Evolutionary conservation across 805 yeast species (phyloP).

Genomic region (Metschnikowia colocasiae): DNA sequence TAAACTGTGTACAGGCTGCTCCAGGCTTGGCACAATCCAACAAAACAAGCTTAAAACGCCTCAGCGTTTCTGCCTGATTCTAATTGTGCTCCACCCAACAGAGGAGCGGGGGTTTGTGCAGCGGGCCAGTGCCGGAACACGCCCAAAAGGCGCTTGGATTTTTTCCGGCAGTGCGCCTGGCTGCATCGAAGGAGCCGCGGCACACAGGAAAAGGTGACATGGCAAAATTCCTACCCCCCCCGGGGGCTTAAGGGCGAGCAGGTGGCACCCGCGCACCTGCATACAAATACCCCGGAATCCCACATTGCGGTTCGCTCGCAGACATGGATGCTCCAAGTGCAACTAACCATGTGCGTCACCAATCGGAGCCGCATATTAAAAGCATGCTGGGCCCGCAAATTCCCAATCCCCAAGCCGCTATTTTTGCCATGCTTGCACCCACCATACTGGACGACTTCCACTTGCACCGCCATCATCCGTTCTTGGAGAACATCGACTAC

Average conservation of each 20-base stretch:
- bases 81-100: no score
- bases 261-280: background rate
- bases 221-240: background rate
- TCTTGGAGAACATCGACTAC: constrained; percentile 32
- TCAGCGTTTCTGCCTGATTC: no score
- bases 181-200: background rate
- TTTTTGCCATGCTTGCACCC: constrained; percentile 4
- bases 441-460: constrained; percentile 15
- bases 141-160: background rate
- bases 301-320: background rate
- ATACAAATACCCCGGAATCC: background rate
- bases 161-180: background rate
- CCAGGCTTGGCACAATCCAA: background rate
- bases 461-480: constrained; percentile 8
- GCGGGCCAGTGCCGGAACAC: no score
- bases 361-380: background rate
- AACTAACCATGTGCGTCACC: background rate
- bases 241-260: background rate
- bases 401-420: background rate
- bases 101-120: no score
- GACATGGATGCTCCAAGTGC: no score
- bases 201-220: background rate
- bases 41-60: background rate
- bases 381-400: background rate
- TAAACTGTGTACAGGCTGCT: background rate